Evolutionary conservation across 2,329 filamentous ascomycete genomes (phyloP).

Genomic region (Fusarium oligoseptatum): DNA sequence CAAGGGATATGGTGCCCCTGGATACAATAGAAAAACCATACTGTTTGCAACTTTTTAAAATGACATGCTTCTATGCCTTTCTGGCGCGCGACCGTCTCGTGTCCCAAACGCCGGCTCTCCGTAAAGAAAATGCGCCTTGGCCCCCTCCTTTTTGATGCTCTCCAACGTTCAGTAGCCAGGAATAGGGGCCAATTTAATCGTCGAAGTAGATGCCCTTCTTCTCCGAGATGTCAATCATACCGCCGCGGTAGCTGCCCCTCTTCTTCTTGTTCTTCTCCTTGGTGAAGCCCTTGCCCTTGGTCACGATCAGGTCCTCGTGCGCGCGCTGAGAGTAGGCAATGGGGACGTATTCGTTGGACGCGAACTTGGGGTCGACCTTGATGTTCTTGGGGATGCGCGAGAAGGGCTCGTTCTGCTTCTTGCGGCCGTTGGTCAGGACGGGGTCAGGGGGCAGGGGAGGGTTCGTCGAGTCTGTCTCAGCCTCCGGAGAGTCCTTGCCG

Average conservation of each 20-base stretch:
- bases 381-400: constrained; percentile 80
- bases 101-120: constrained; percentile 46
- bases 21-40: not conserved
- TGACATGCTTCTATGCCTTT: constrained; percentile 30
- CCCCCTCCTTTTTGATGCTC: constrained; percentile 6
- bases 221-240: constrained; percentile 83
- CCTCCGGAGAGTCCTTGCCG: constrained; percentile 58
- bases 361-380: constrained; percentile 75
- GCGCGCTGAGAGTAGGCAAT: constrained; percentile 93
- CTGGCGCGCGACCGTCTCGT: constrained; percentile 32
- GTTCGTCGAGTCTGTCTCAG: constrained; percentile 51
- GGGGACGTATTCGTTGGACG: constrained; percentile 84
- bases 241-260: constrained; percentile 90
- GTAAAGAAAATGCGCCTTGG: constrained; percentile 28
- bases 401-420: constrained; percentile 76
- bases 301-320: constrained; percentile 88
- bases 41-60: constrained; percentile 8
- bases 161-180: constrained; percentile 3
- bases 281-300: constrained; percentile 95
- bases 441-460: constrained; percentile 69
- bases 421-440: constrained; percentile 50
- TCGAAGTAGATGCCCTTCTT: constrained; percentile 96
- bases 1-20: not conserved
- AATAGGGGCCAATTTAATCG: constrained; percentile 66
- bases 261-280: constrained; percentile 99